Base-by-base conservation (phyloP, 2,329 filamentous ascomycete genomes). In the Ophiostoma novo-ulmi region DNA sequence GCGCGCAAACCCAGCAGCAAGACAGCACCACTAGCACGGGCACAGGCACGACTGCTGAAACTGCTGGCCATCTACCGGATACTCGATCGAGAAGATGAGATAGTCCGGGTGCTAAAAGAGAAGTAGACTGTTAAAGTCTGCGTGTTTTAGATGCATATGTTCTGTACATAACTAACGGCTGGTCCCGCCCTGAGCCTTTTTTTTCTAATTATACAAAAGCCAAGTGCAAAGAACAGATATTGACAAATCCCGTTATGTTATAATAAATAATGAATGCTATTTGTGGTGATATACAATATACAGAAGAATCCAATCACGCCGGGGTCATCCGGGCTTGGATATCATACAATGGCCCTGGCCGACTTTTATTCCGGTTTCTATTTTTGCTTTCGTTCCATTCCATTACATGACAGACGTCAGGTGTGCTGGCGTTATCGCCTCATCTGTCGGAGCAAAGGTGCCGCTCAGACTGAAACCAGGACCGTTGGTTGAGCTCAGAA, bases 401-500 rank as follows among this genome's bases (percentile, higher is more conserved):
- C 20, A 44, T 81, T 85, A 87, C 83, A 87, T 88, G 72, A 83
- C 81, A 31, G 82, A 82, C 69, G 83, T 81, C 75, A 90, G 76
- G 73, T 86, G 80, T 65, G 81, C 83, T 36, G 85, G 81, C 64
- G 83, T 82, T 67, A 90, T 79, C 68, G 80, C 82, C 72, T 87
- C 87, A 72, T 87, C 84, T 5, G 85, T 83, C 69, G 89, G 84
- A 76, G 82, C 88, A 79, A 95, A 91, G 70, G 90, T 88, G 71
- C 94, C 94, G 78, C 87, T 97, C 78, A 99, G 81, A 78, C 89
- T 93, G 82, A 99, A 88, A 0, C 93, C 94, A 1, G 95, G 94
- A 1, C 91, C 89, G 77, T 95, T 85, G 7, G 94, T 97, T 14
- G 93, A 93, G 82, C 92, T 94, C 76, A 99, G 82, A 44, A 98